Evolutionary conservation across 441 rosid species (phyloP), one percentile per base, ranked within the genome.

Genomic region (Arabidopsis hybrid): DNA sequence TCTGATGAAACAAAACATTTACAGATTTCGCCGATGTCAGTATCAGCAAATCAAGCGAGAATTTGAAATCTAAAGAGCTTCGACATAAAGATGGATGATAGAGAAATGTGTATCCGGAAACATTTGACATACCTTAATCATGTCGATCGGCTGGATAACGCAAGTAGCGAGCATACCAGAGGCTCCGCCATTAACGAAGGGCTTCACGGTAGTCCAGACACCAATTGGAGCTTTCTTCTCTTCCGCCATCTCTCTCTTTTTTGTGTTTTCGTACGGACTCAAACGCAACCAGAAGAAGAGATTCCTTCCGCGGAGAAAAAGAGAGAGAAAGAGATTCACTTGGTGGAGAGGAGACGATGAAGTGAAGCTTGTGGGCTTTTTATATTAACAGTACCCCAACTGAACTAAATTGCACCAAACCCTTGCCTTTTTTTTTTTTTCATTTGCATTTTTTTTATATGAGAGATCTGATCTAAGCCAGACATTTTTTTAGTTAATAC

Each of bases 91-190:
- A 8, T 2, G n/a, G n/a, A 5, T 9, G 56, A 70, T 57, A 40
- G 4, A n/a, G 3, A 45, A 43, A 58, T 6, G 43, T 17, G 69
- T 26, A 14, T 11, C 26, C 2, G 47, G 34, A 8, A 61, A 52
- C 5, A 14, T 47, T 9, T 3, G 13, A 8, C 6, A 35, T 77
- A 95, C 98, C 99, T 95, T 95, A 80, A 95, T 71, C 99, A 95
- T 95, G 56, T 95, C 99, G 77, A 95, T 77, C 62, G 99, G 99
- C 73, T 95, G 99, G 76, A 95, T 87, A 78, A 91, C 98, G 80
- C 97, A 91, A 79, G 99, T 95, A 35, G 99, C 99, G 59, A 93
- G 97, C 99, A 95, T 95, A 21, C 99, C 99, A 50, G 99, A 90
- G 61, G 91, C 83, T 35, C 99, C 99, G 2, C 99, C 99, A 84